Evolutionary conservation across 2,329 filamentous ascomycete genomes (phyloP), one percentile per base, ranked within the genome.

Genomic region (Pestalotiopsis sp.): DNA sequence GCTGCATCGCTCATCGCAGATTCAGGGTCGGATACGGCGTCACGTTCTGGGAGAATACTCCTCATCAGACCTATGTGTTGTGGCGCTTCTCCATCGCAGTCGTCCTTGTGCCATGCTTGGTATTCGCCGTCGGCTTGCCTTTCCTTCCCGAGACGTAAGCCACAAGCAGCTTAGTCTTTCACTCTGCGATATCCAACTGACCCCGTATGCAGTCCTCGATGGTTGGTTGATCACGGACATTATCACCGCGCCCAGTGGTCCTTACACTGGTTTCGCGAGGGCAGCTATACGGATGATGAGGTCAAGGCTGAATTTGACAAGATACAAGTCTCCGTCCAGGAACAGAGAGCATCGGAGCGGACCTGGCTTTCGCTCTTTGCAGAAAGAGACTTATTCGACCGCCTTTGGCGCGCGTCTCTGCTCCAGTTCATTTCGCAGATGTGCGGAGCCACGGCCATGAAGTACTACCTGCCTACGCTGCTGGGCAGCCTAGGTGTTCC

Each of bases 371-470:
- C 80, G 7, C 79, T 89, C 0, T 86, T 89, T 74, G 81, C 79
- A 3, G 78, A 87, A 38, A 75, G 77, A 14, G 76, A 80, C 13
- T 77, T 89, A 1, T 85, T 84, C 72, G 79, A 82, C 14, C 81
- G 87, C 0, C 78, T 89, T 14, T 89, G 87, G 87, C 81, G 86
- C 20, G 85, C 86, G 1, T 81, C 85, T 0, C 76, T 88, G 1
- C 78, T 89, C 4, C 86, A 88, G 73, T 88, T 89, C 75, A 85
- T 89, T 84, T 84, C 85, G 0, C 85, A 88, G 71, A 86, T 88
- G 84, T 88, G 85, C 70, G 86, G 87, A 22, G 85, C 86, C 14
- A 85, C 86, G 0, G 86, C 85, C 2, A 88, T 89, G 80, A 88
- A 89, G 71, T 88, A 89, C 71, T 88, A 88, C 70, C 80, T 89